A percentile compares a stretch with the other conserved stretches of the same genome.
These are phyloP conservation scores for Cyberlindnera maclurae DNA, from an alignment of 805 yeast species.

Conservation along the genomic window DNA sequence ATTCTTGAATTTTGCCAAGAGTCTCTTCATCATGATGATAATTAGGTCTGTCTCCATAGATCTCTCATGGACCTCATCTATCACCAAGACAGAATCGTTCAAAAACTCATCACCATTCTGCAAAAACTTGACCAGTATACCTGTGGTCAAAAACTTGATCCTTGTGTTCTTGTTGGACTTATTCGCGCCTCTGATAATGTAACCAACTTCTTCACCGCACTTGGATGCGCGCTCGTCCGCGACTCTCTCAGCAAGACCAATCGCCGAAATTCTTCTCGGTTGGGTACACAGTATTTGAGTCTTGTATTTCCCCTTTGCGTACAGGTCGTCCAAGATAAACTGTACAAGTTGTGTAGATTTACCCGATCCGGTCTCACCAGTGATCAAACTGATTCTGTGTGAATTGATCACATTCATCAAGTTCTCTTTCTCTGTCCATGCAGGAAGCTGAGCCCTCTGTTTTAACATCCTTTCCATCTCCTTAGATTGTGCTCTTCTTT, in stretches of 20 bases:
- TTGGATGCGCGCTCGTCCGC: conserved; percentile 62
- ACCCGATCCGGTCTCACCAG: conserved; percentile 98
- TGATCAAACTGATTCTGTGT: conserved; percentile 65
- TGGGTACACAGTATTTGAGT: conserved; percentile 80
- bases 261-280: conserved; percentile 92
- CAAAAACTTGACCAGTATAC: conserved; percentile 80
- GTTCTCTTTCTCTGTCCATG: conserved; percentile 62
- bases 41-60: conserved; percentile 86
- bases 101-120: conserved; percentile 46
- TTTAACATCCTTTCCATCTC: conserved; percentile 35
- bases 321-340: conserved; percentile 67
- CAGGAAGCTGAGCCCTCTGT: conserved; percentile 62
- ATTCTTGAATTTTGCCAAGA: conserved; percentile 38
- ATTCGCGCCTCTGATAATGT: conserved; percentile 84
- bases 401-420: conserved; percentile 49
- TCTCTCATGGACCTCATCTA: conserved; percentile 97
- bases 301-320: conserved; percentile 34
- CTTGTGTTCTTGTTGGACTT: conserved; percentile 55
- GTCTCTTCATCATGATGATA: conserved; percentile 63
- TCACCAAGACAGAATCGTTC: conserved; percentile 55
- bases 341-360: conserved; percentile 94
- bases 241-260: conserved; percentile 90
- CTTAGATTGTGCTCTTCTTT: conserved; percentile 23
- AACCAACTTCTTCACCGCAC: conserved; percentile 78
- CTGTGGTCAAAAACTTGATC: conserved; percentile 86